A percentile compares a stretch with the other conserved stretches of the same genome.
Evolutionary conservation across 78 protist species (phyloP).

Genomic region (slime mould (Dictyostelium discoideum)): dicty_2.7 NC_007088.5:3287501-3288000

Average conservation of each 20-base stretch:
- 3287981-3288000: slow-evolving; percentile 6
- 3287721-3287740: not conserved
- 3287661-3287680: not conserved
- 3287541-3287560: not conserved
- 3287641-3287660: not conserved
- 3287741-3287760: not conserved
- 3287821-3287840: slow-evolving; percentile 93
- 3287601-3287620: not conserved
- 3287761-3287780: slow-evolving; percentile 87
- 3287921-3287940: slow-evolving; percentile 24
- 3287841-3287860: slow-evolving; percentile 88
- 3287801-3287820: slow-evolving; percentile 83
- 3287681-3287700: not conserved
- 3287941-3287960: slow-evolving; percentile 73
- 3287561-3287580: not conserved
- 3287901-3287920: slow-evolving; percentile 8
- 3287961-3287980: slow-evolving; percentile 12
- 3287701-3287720: not conserved
- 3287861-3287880: slow-evolving; percentile 84
- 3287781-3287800: slow-evolving; percentile 97
- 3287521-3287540: not conserved
- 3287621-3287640: not conserved
- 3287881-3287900: slow-evolving; percentile 85
- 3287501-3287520: not conserved
- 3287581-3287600: not conserved